Base-by-base conservation (phyloP, 495 filamentous ascomycete species). In the Podospora bellae-mahoneyi region DNA sequence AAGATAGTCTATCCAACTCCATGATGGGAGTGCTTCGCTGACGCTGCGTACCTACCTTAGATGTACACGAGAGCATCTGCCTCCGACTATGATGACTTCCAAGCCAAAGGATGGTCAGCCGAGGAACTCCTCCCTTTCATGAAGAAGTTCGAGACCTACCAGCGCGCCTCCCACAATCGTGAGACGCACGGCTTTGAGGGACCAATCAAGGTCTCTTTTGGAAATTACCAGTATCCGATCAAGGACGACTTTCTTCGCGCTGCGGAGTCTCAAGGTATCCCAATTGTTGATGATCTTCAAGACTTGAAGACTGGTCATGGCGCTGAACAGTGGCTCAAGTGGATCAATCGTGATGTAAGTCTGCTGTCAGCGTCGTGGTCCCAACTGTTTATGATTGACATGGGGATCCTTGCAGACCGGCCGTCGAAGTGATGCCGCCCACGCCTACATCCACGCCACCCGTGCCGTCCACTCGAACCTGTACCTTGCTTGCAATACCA, bases 31-130 rank as follows among this genome's bases (percentile, higher is more conserved):
- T 64, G 53, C 15, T 1, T 30, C 53, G 61, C 13, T 32, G 7
- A 55, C 19, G 27, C 0, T 5, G n/a, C 2, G 23, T 57, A 23
- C 23, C 23, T 23, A 23, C 23, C 23, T 1, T 23, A 90, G 89
- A 94, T 93, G 91, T 94, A 93, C 80, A 93, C 91, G 55, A 82
- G 91, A 64, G 91, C 91, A n/a, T 90, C 87, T 4, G 90, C 89
- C 16, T 91, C 89, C 0, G 92, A 93, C 76, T 94, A 93, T 68
- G 92, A 95, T 74, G 91, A 93, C 76, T 95, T 92, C 75, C 87
- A 92, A 68, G 86, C 90, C 23, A 87, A 92, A 69, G 91, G 91
- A 19, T 94, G 91, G 91, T 88, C 84, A 5, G 92, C 91, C 10
- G 86, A 93, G 72, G 90, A 93, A 67, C 81, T 93, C 15, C 76